Conservation (phyloP, 2,329 filamentous ascomycete species). For the Xylaria arbuscula region DNA sequence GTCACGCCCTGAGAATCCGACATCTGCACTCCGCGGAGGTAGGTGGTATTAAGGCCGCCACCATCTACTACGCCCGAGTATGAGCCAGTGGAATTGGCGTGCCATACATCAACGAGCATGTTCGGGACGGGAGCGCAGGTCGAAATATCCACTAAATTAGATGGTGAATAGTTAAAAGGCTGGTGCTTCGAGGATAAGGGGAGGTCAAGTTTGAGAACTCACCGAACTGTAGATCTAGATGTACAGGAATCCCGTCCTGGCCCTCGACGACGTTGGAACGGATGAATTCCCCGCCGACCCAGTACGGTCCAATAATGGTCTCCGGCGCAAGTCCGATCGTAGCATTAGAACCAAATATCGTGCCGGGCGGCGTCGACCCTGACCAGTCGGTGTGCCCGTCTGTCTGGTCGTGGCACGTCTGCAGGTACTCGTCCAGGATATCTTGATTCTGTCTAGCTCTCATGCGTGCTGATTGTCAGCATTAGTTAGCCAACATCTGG, state of each 20-base stretch:
- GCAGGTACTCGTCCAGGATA: constrained; percentile 37
- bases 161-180: not conserved
- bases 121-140: constrained; percentile 49
- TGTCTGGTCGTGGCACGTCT: constrained; percentile 40
- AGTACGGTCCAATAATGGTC: constrained; percentile 43
- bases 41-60: constrained; percentile 55
- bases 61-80: constrained; percentile 53
- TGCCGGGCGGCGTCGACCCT: constrained; percentile 36
- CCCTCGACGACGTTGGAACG: constrained; percentile 51
- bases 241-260: constrained; percentile 51
- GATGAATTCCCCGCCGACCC: constrained; percentile 51
- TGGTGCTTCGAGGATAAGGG: not conserved
- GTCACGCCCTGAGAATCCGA: constrained; percentile 56
- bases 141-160: constrained; percentile 45
- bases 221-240: constrained; percentile 52
- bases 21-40: constrained; percentile 58
- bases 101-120: constrained; percentile 53
- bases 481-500: constrained; percentile 3
- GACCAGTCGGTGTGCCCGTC: constrained; percentile 38
- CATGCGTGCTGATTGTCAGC: constrained; percentile 36
- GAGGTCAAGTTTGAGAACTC: not conserved
- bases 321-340: constrained; percentile 42
- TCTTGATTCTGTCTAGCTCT: constrained; percentile 40
- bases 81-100: constrained; percentile 55
- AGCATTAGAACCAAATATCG: constrained; percentile 42